These are phyloP conservation scores for Stromatinia cepivora DNA, from an alignment of 2,329 filamentous ascomycete species.

Conservation along the genomic window DNA sequence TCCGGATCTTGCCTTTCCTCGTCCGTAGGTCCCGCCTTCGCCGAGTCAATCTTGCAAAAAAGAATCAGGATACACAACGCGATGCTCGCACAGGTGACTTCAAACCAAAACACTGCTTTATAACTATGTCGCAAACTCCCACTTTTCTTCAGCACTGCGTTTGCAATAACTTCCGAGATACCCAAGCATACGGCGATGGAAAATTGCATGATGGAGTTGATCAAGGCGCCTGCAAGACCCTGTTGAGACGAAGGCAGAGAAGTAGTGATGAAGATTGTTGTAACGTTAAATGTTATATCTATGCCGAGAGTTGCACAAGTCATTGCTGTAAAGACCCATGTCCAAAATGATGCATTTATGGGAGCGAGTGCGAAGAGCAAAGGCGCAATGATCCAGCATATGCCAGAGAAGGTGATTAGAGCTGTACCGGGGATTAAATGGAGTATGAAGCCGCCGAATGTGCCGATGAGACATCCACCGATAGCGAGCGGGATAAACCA, in stretches of 20 bases:
- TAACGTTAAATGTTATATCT: slow-evolving; percentile 72
- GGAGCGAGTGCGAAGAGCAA: slow-evolving; percentile 55
- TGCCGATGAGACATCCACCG: slow-evolving; percentile 60
- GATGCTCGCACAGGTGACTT: slow-evolving; percentile 14
- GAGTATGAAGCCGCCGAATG: slow-evolving; percentile 57
- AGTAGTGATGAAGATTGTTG: slow-evolving; percentile 74
- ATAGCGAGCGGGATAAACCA: slow-evolving; percentile 58
- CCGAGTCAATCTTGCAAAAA: slow-evolving; percentile 23
- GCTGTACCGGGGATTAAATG: slow-evolving; percentile 49
- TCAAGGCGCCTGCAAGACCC: slow-evolving; percentile 66
- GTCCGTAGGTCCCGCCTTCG: slow-evolving; percentile 3
- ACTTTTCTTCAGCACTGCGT: background rate
- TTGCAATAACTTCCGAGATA: slow-evolving; percentile 3
- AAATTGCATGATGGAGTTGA: slow-evolving; percentile 48
- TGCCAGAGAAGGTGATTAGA: slow-evolving; percentile 51
- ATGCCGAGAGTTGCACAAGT: slow-evolving; percentile 66
- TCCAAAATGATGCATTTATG: slow-evolving; percentile 54
- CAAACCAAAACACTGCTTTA: slow-evolving; percentile 22
- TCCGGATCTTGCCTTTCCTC: background rate
- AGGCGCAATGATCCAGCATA: slow-evolving; percentile 49
- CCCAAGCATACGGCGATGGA: slow-evolving; percentile 19
- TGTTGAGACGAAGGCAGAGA: slow-evolving; percentile 63
- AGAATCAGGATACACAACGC: slow-evolving; percentile 17
- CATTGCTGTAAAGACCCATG: slow-evolving; percentile 69
- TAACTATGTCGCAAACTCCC: slow-evolving; percentile 13